Conservation (phyloP, 2,329 filamentous ascomycete genomes). For the Hawksworthiomyces lignivorus region DNA sequence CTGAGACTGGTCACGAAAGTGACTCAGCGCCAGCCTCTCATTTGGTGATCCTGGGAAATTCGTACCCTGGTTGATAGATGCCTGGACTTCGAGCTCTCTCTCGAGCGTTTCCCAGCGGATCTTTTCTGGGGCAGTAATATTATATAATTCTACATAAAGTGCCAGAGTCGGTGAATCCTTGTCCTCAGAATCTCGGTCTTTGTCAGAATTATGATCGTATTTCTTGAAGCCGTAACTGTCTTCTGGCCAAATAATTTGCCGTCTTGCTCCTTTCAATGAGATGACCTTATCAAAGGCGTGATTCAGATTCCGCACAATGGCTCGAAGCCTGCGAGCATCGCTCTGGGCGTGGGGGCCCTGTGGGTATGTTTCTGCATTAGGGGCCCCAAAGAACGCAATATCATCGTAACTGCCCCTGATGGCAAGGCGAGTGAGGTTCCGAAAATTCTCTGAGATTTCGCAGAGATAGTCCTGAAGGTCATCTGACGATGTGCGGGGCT, state of each 20-base stretch:
- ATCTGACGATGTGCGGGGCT: constrained; percentile 2
- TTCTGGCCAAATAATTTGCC: background rate
- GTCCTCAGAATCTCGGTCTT: no score
- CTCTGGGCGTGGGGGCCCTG: background rate
- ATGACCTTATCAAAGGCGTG: constrained; percentile 1
- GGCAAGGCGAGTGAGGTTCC: background rate
- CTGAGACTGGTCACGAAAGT: no score
- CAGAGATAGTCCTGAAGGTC: constrained; percentile 28
- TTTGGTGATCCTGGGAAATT: no score
- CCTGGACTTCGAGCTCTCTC: no score
- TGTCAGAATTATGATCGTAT: no score
- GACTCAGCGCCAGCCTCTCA: no score
- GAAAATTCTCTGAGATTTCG: constrained; percentile 28
- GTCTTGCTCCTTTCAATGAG: background rate
- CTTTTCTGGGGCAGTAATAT: no score
- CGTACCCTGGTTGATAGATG: no score
- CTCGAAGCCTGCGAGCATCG: background rate
- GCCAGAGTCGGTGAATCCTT: no score
- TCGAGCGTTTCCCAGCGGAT: no score
- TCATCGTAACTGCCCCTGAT: constrained; percentile 1
- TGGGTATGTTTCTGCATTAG: background rate
- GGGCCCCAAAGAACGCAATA: background rate
- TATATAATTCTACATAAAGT: no score
- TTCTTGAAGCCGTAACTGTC: no score
- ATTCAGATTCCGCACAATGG: background rate